Conservation (phyloP, 306 rosid species). For the Inga leiocalycina region DNA sequence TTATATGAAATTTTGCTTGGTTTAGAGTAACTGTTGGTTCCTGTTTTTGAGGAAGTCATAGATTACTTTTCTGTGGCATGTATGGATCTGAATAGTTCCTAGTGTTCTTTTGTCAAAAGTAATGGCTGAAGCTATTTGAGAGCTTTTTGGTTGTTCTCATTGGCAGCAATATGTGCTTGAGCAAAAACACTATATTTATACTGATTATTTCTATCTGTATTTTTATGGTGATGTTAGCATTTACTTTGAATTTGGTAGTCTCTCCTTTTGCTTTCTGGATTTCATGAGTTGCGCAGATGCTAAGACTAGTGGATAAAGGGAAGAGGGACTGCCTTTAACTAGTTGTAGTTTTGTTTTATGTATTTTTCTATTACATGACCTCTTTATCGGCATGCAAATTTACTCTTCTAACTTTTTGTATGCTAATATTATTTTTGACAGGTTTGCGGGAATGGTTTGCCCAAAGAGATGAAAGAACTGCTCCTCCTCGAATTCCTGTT, state of each 20-base stretch:
- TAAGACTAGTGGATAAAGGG: neutral
- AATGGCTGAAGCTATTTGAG: neutral
- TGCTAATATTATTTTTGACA: constrained; percentile 34
- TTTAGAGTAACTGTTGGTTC: neutral
- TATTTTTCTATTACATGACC: neutral
- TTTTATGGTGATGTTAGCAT: neutral
- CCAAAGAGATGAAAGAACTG: constrained; percentile 92
- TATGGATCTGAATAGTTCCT: neutral
- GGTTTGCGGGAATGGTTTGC: constrained; percentile 98
- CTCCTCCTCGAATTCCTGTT: constrained; percentile 95
- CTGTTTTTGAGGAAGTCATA: neutral
- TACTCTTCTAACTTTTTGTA: neutral
- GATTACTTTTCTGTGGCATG: neutral
- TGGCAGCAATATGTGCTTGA: neutral
- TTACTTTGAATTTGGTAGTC: neutral
- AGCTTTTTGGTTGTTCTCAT: neutral
- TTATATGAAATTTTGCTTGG: neutral
- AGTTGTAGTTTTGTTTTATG: neutral
- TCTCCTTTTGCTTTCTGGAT: neutral
- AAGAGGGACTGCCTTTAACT: neutral
- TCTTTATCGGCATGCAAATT: neutral
- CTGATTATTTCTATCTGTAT: neutral
- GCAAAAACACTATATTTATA: neutral
- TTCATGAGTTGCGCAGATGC: neutral
- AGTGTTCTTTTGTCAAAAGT: neutral